Conservation (phyloP, 2,329 filamentous ascomycete species). For the Helotiales sp. region DNA sequence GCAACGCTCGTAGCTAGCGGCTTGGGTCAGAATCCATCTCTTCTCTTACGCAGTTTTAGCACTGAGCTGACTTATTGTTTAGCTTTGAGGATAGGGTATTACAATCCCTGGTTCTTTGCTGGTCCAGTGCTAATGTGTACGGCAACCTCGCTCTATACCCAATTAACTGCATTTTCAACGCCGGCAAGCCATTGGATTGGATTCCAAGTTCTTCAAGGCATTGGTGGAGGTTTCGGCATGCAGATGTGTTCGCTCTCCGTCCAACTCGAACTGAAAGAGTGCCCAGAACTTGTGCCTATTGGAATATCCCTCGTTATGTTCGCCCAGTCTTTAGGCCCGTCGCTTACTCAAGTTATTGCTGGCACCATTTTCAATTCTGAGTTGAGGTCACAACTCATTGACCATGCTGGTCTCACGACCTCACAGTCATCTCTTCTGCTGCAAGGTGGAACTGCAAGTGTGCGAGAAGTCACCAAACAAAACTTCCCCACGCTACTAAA, state of each 20-base stretch:
- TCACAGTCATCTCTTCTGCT: not conserved
- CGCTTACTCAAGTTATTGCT: not conserved
- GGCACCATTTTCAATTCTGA: not conserved
- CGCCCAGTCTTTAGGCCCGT: constrained; percentile 31
- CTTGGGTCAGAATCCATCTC: constrained; percentile 18
- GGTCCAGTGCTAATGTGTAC: not conserved
- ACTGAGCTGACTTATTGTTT: too few species aligned
- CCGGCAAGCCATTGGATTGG: constrained; percentile 24
- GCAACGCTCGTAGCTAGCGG: constrained; percentile 19
- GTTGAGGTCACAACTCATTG: not conserved
- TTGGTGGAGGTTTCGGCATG: constrained; percentile 23
- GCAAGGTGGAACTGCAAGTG: not conserved
- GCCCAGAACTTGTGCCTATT: constrained; percentile 33
- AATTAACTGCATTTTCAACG: constrained; percentile 17
- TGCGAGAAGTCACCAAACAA: not conserved
- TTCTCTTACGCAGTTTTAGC: not conserved
- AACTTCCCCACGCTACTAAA: not conserved
- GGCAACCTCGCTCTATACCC: constrained; percentile 20
- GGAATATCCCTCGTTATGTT: constrained; percentile 39
- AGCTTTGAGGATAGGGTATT: too few species aligned
- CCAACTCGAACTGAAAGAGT: constrained; percentile 35
- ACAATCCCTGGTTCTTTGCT: too few species aligned
- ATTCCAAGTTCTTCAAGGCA: constrained; percentile 28
- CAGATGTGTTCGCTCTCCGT: constrained; percentile 36
- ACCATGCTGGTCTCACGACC: not conserved